Base-by-base conservation (phyloP, 768 basidiomycete genomes). In the Trametes maxima region DNA sequence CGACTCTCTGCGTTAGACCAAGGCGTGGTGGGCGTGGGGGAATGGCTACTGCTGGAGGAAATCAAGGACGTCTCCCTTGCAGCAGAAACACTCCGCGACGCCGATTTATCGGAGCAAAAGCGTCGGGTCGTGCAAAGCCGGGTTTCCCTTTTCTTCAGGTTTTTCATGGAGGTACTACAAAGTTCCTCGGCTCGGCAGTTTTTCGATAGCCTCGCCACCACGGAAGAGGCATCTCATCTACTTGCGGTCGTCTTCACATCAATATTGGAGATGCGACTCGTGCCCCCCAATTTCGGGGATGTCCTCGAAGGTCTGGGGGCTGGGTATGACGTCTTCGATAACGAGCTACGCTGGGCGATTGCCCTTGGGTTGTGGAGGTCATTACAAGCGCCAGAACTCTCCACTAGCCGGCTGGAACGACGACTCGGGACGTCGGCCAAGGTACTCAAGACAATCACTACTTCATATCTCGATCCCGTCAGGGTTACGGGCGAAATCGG, bases 41-140 rank as follows among this genome's bases (percentile, higher is more conserved):
- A 89, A 60, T 93, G 89, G 89, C 67, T 92, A 24, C 66, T 93
- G 10, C 67, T 74, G n/a, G 83, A 88, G 63, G 87, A 89, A 61
- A 66, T 88, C 59, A 84, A 83, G 69, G 73, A 78, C n/a, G 73
- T 88, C 46, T 72, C 73, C 7, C 71, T 70, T 13, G 68, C 73
- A 21, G 72, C 85, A 21, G 75, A 76, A 51, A 62, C 65, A 1
- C 69, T 85, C 46, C 68, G 68, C 14, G 70, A 74, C 14, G 62
- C 65, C 36, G 44, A 60, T 10, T 60, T 69, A 47, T 65, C 72
- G 5, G 73, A 72, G 35, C 74, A 80, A 8, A 73, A 77, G 48
- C 75, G 72, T 12, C 62, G 71, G 1, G 64, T 85, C 59, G 67
- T 77, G 35, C 80, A 80, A 51, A 78, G 84, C 57, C 82, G 85